Percentiles rank a stretch among this genome's conserved stretches.
phyloP scores from a whole-genome alignment of 495 filamentous ascomycete genomes.

The Neurospora hispaniola region DNA sequence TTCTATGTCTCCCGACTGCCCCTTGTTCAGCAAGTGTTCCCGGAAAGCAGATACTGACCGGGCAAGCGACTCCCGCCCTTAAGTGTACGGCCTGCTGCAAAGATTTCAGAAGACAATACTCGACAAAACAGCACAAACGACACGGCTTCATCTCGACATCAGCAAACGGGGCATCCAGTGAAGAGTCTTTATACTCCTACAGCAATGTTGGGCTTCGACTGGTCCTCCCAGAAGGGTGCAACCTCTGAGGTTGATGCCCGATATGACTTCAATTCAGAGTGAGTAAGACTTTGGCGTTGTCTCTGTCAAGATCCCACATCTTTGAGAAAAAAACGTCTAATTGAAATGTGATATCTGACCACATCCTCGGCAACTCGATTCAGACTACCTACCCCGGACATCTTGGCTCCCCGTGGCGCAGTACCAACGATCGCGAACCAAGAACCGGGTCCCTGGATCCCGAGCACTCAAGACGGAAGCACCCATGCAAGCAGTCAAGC shows the following conservation, averaged over 20 bases:
- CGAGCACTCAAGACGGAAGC: background rate
- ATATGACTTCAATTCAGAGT: background rate
- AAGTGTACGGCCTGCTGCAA: background rate
- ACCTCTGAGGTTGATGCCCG: background rate
- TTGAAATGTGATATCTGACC: constrained; percentile 15
- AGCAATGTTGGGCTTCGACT: background rate
- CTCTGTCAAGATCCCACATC: background rate
- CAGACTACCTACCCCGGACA: constrained; percentile 1
- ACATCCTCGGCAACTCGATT: background rate
- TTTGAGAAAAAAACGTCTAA: background rate
- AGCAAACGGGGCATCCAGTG: background rate
- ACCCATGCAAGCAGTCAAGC: background rate
- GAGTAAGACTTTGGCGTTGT: background rate
- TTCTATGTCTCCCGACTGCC: background rate
- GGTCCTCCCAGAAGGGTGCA: background rate
- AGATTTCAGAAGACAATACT: background rate
- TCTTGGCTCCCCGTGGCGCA: background rate
- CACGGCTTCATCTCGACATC: background rate
- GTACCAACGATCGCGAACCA: constrained; percentile 1
- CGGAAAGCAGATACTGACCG: background rate
- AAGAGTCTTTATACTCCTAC: background rate
- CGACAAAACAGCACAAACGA: background rate
- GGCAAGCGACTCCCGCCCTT: background rate
- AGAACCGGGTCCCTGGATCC: constrained; percentile 5
- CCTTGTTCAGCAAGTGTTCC: background rate